Conservation (phyloP, 768 basidiomycete species). For the Rhizopogon rudus region DNA sequence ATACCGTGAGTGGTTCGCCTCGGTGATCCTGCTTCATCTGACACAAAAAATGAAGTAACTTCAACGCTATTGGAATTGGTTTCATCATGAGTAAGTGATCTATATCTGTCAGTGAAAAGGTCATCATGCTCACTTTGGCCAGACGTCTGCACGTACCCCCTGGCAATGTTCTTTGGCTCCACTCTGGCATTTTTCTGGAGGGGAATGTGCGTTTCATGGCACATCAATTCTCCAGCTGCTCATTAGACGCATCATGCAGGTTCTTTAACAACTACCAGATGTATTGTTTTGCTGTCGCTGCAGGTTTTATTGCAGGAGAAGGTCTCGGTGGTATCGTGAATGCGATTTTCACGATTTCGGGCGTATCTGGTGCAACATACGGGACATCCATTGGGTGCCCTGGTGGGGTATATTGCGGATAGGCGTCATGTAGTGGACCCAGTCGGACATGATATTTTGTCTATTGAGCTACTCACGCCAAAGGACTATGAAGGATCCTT, state of each 20-base stretch:
- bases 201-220: slow-evolving; percentile 3
- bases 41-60: slow-evolving; percentile 12
- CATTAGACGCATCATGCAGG: not conserved
- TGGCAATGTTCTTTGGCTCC: slow-evolving; percentile 9
- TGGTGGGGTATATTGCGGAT: slow-evolving; percentile 18
- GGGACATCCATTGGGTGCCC: slow-evolving; percentile 21
- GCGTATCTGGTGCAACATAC: slow-evolving; percentile 16
- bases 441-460: no score
- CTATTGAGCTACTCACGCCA: no score
- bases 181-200: slow-evolving; percentile 8
- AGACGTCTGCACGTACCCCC: slow-evolving; percentile 8
- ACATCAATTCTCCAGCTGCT: not conserved
- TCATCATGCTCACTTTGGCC: not conserved
- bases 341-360: slow-evolving; percentile 21
- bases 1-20: slow-evolving; percentile 13
- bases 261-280: slow-evolving; percentile 8
- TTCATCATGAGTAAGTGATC: slow-evolving; percentile 8
- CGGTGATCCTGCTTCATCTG: not conserved
- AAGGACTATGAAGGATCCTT: no score
- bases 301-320: slow-evolving; percentile 33
- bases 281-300: slow-evolving; percentile 31
- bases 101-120: not conserved
- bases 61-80: slow-evolving; percentile 22
- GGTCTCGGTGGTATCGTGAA: slow-evolving; percentile 30
- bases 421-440: not conserved